Percentiles rank a stretch among this genome's conserved stretches.
These are phyloP conservation scores for Fusarium chlamydosporum DNA, from an alignment of 2,329 filamentous ascomycete species.

Conservation along the genomic window DNA sequence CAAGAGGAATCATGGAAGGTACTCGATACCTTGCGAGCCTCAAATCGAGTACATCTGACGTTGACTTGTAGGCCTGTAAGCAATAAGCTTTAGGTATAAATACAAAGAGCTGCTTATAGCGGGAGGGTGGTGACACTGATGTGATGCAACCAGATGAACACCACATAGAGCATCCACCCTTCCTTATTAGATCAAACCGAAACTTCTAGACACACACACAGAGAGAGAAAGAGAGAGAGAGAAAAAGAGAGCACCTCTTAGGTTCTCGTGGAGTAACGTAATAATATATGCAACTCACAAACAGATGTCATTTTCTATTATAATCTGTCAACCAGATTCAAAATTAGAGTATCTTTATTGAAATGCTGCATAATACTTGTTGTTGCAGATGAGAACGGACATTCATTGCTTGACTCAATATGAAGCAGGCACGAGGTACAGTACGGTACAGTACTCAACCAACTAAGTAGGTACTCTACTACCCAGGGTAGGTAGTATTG, in stretches of 20 bases:
- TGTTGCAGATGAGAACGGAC: not conserved
- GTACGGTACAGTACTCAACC: no score
- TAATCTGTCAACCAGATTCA: not conserved
- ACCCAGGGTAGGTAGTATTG: no score
- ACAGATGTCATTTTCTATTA: not conserved
- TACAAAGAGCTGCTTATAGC: not conserved
- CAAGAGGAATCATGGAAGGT: slow-evolving; percentile 1
- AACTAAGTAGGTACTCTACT: no score
- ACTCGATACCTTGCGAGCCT: slow-evolving; percentile 17
- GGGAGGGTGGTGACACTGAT: not conserved
- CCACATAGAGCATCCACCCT: slow-evolving; percentile 12
- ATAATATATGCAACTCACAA: not conserved
- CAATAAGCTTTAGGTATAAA: no score
- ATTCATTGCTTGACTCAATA: no score
- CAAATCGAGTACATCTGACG: not conserved
- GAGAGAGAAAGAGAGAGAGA: no score
- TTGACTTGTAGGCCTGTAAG: no score
- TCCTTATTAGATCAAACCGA: slow-evolving; percentile 29
- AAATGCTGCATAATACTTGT: not conserved
- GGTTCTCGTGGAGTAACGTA: no score
- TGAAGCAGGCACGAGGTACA: no score
- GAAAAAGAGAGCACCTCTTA: not conserved
- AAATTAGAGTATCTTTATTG: not conserved
- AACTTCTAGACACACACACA: slow-evolving; percentile 22
- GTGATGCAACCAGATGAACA: slow-evolving; percentile 28